A percentile compares a stretch with the other conserved stretches of the same genome.
These are phyloP conservation scores for Kazachstania psychrophila DNA, from an alignment of 805 yeast species.

Conservation along the genomic window DNA sequence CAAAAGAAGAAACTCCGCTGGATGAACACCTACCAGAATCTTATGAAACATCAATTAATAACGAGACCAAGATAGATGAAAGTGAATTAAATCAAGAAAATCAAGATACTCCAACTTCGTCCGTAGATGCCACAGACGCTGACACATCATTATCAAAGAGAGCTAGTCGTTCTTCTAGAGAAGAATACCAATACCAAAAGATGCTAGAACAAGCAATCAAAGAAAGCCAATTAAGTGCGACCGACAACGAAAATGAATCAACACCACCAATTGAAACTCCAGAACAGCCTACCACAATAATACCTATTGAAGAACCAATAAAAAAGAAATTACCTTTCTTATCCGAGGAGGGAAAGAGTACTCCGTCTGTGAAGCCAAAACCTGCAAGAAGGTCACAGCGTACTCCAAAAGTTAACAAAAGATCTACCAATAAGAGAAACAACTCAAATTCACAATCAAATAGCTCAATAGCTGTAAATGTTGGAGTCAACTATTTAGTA, in stretches of 20 bases:
- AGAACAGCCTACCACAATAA: neutral
- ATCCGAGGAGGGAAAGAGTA: too few species aligned
- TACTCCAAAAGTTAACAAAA: neutral
- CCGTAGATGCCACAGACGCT: neutral
- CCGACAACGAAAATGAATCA: neutral
- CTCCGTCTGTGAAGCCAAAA: too few species aligned
- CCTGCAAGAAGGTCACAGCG: neutral
- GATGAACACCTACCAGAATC: neutral
- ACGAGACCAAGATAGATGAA: neutral
- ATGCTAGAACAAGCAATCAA: slow-evolving; percentile 35
- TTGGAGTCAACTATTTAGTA: slow-evolving; percentile 35
- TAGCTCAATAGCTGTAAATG: neutral
- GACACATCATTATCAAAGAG: slow-evolving; percentile 20
- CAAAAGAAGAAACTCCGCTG: neutral
- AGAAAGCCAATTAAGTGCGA: slow-evolving; percentile 23
- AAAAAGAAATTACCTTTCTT: too few species aligned
- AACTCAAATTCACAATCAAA: neutral
- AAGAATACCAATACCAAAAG: slow-evolving; percentile 36
- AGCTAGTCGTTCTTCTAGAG: slow-evolving; percentile 33
- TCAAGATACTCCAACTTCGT: neutral
- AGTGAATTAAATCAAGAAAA: slow-evolving; percentile 10
- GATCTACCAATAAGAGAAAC: slow-evolving; percentile 6
- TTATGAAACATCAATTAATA: neutral
- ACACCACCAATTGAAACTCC: neutral
- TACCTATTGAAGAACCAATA: too few species aligned